phyloP scores from a whole-genome alignment of 805 yeast species.

The Metschnikowia anglica region DNA sequence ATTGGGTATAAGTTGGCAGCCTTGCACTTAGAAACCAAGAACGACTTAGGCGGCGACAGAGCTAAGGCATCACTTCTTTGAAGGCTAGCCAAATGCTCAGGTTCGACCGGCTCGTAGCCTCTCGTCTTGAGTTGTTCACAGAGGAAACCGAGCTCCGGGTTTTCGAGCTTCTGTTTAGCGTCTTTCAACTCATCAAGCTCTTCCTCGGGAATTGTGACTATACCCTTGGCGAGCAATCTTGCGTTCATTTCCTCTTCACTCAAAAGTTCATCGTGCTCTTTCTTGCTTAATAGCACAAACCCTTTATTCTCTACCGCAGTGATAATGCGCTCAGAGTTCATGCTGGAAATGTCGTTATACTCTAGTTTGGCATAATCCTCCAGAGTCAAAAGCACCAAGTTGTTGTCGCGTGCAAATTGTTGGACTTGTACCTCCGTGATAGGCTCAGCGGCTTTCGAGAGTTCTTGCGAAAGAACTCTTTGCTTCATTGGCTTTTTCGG shows the following conservation, averaged over 20 bases:
- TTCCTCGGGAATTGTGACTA: constrained; percentile 31
- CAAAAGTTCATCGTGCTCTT: constrained; percentile 29
- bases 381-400: constrained; percentile 31
- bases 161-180: constrained; percentile 14
- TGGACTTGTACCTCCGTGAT: constrained; percentile 29
- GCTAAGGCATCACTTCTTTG: constrained; percentile 15
- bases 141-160: constrained; percentile 28
- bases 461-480: constrained; percentile 21
- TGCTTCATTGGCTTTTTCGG: constrained; percentile 10
- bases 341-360: constrained; percentile 24
- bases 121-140: constrained; percentile 19
- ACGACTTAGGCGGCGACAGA: constrained; percentile 27
- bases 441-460: constrained; percentile 16
- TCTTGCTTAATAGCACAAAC: constrained; percentile 26
- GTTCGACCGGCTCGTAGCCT: constrained; percentile 20
- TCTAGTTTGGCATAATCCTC: constrained; percentile 34
- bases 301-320: constrained; percentile 28
- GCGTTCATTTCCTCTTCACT: constrained; percentile 38
- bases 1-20: constrained; percentile 21
- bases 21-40: constrained; percentile 25
- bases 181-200: constrained; percentile 22
- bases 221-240: constrained; percentile 30
- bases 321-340: constrained; percentile 27
- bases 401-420: constrained; percentile 34
- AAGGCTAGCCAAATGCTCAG: constrained; percentile 14